Percentiles rank a stretch among this genome's conserved stretches.
Evolutionary conservation across 2,329 filamentous ascomycete species (phyloP).

Genomic region (Septoria linicola): DNA sequence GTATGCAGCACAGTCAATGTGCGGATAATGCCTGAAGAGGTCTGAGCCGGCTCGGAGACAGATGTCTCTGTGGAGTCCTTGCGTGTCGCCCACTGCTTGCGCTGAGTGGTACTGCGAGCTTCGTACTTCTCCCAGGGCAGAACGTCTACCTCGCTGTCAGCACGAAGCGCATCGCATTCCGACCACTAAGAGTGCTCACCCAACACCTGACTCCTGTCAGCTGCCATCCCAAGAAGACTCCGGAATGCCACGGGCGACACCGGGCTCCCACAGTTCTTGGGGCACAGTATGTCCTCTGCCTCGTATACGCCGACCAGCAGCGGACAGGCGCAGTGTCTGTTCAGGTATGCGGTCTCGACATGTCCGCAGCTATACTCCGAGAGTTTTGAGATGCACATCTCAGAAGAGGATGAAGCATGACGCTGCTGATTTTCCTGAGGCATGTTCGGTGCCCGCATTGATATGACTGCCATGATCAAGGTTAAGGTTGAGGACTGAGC

Average conservation of each 20-base stretch:
- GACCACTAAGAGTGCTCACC: not conserved
- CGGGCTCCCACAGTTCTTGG: conserved; percentile 10
- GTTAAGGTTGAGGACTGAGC: conserved; percentile 10
- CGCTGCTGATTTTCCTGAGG: not conserved
- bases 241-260: conserved; percentile 12
- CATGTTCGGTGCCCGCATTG: not conserved
- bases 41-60: not conserved
- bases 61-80: not conserved
- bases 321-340: conserved; percentile 22
- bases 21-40: conserved; percentile 1
- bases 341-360: conserved; percentile 18
- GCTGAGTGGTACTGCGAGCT: conserved; percentile 7
- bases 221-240: conserved; percentile 9
- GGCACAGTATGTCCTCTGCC: conserved; percentile 15
- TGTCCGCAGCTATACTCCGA: conserved; percentile 22
- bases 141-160: conserved; percentile 7
- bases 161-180: not conserved
- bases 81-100: conserved; percentile 6
- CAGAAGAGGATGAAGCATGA: conserved; percentile 1
- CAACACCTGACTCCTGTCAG: conserved; percentile 9
- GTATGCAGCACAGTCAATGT: conserved; percentile 3
- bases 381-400: conserved; percentile 24
- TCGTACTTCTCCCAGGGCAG: conserved; percentile 15
- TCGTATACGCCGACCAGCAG: conserved; percentile 19
- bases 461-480: not conserved